phyloP scores from a whole-genome alignment of 805 yeast species.

The Citeromyces nyonsensis region DNA sequence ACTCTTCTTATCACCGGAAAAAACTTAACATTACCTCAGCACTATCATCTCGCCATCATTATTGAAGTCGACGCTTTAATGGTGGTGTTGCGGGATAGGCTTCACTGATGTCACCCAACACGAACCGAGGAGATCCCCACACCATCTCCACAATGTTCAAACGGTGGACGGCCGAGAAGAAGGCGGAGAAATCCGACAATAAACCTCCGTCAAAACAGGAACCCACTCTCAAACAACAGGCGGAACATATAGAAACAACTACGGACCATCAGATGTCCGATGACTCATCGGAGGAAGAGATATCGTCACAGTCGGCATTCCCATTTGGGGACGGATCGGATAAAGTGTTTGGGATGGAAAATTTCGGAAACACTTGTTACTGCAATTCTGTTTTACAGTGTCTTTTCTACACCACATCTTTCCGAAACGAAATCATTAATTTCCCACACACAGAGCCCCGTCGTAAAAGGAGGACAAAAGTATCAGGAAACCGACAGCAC shows the following conservation, averaged over 20 bases:
- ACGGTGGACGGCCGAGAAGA: neutral
- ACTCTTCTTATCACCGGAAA: too few relatives aligned
- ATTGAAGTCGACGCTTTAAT: too few relatives aligned
- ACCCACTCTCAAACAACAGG: slow-evolving; percentile 6
- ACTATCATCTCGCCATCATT: too few relatives aligned
- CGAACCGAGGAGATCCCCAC: neutral
- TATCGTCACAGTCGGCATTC: slow-evolving; percentile 4
- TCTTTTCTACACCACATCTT: slow-evolving; percentile 56
- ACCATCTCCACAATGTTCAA: too few relatives aligned
- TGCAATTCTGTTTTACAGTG: slow-evolving; percentile 89
- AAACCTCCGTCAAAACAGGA: slow-evolving; percentile 1
- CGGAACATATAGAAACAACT: slow-evolving; percentile 6
- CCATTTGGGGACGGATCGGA: slow-evolving; percentile 57
- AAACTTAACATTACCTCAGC: too few relatives aligned
- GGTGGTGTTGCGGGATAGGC: too few relatives aligned
- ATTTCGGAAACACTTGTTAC: slow-evolving; percentile 86
- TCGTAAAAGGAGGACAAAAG: slow-evolving; percentile 21
- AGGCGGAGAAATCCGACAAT: neutral
- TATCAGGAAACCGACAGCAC: slow-evolving; percentile 24
- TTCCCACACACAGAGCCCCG: slow-evolving; percentile 23
- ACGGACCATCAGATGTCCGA: neutral
- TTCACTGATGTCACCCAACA: neutral
- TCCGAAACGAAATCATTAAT: slow-evolving; percentile 39
- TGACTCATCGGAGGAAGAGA: slow-evolving; percentile 5
- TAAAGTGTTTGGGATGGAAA: slow-evolving; percentile 69